phyloP scores from a whole-genome alignment of 768 basidiomycete genomes.

The Rhodotorula sphaerocarpa region DNA sequence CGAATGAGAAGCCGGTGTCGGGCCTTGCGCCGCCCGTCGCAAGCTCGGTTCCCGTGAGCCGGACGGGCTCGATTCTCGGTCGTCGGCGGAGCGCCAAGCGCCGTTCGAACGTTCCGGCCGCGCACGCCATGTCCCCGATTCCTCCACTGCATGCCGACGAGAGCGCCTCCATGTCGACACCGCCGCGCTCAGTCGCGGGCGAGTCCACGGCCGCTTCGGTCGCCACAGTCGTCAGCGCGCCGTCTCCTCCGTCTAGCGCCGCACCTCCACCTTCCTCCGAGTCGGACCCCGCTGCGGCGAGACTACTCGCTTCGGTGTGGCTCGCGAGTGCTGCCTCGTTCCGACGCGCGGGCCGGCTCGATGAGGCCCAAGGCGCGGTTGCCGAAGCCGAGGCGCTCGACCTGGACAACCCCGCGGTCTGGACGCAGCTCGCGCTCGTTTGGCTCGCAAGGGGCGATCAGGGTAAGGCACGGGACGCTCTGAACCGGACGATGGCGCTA shows the following conservation, averaged over 20 bases:
- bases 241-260: neutral
- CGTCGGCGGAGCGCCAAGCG: neutral
- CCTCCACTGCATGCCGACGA: constrained; percentile 44
- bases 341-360: constrained; percentile 75
- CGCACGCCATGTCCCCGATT: neutral
- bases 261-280: neutral
- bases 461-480: constrained; percentile 61
- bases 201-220: constrained; percentile 38
- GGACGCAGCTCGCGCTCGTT: constrained; percentile 61
- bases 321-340: constrained; percentile 90
- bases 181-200: neutral
- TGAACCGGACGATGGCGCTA: constrained; percentile 84
- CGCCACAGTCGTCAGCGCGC: neutral
- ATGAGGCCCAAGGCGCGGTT: constrained; percentile 80
- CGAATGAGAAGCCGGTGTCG: too few species aligned
- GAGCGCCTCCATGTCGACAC: constrained; percentile 36
- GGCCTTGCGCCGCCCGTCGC: neutral
- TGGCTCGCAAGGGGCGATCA: constrained; percentile 53
- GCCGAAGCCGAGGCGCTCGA: constrained; percentile 75
- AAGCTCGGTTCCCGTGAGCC: neutral
- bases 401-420: neutral
- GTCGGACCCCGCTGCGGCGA: constrained; percentile 50
- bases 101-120: neutral
- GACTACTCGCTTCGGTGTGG: constrained; percentile 79
- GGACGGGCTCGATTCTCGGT: neutral